Percentiles rank a stretch among this genome's conserved stretches.
Evolutionary conservation across 345 rosid species (phyloP).

Genomic region (Salix caprea): DNA sequence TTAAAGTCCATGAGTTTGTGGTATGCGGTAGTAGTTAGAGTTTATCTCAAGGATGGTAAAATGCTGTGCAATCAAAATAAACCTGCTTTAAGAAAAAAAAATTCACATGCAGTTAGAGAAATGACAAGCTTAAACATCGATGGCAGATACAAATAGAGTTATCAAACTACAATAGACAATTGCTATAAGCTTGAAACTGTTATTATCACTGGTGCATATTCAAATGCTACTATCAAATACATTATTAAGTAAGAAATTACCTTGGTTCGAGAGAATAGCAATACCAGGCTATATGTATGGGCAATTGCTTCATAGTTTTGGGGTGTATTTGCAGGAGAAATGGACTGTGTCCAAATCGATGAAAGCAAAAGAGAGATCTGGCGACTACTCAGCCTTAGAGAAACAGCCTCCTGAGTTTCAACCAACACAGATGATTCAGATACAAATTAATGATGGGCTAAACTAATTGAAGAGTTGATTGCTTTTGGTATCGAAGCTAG

Average conservation of each 20-base stretch:
- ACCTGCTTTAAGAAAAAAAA: background rate
- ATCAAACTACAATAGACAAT: background rate
- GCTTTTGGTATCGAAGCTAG: slow-evolving; percentile 4
- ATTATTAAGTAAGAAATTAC: slow-evolving; percentile 31
- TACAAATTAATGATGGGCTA: slow-evolving; percentile 5
- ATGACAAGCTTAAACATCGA: slow-evolving; percentile 3
- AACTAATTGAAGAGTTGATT: slow-evolving; percentile 1
- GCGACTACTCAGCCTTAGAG: slow-evolving; percentile 78
- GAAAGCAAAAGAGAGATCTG: slow-evolving; percentile 92
- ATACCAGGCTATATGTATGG: slow-evolving; percentile 81
- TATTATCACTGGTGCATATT: background rate
- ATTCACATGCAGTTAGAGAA: background rate
- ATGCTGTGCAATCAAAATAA: background rate
- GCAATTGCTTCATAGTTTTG: slow-evolving; percentile 91
- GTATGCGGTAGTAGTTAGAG: background rate
- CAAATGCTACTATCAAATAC: slow-evolving; percentile 5
- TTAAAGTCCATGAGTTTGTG: background rate
- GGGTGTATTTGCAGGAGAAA: slow-evolving; percentile 83
- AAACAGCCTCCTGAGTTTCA: slow-evolving; percentile 53
- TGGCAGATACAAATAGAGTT: background rate
- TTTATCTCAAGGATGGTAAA: background rate
- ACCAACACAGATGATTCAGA: slow-evolving; percentile 2
- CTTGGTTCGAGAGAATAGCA: slow-evolving; percentile 89
- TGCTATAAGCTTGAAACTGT: background rate
- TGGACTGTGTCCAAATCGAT: slow-evolving; percentile 89